phyloP scores from a whole-genome alignment of 2,329 filamentous ascomycete genomes.

The Pseudogymnoascus destructans region DNA sequence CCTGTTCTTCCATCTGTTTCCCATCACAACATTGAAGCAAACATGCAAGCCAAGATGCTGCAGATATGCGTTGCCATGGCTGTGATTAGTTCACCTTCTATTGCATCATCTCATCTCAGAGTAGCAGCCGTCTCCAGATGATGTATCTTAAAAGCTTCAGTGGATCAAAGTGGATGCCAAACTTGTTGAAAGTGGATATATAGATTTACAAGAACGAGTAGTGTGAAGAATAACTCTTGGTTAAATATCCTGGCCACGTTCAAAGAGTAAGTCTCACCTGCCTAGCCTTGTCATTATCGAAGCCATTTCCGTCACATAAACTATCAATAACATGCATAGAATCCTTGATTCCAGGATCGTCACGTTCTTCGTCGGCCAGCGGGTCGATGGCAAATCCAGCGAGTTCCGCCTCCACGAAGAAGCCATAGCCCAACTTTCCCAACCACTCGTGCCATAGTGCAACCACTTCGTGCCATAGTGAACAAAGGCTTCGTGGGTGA shows the following conservation, averaged over 20 bases:
- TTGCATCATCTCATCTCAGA: not conserved
- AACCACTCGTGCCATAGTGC: too few relatives aligned
- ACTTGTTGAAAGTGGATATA: not conserved
- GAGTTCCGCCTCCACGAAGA: slow-evolving; percentile 16
- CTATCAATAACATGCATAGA: slow-evolving; percentile 9
- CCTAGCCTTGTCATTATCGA: not conserved
- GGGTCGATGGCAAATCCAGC: slow-evolving; percentile 12
- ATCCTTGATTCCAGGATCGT: slow-evolving; percentile 16
- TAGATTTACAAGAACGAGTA: not conserved
- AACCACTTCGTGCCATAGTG: slow-evolving; percentile 12
- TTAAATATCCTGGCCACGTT: slow-evolving; percentile 14
- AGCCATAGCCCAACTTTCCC: slow-evolving; percentile 17
- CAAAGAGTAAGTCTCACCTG: slow-evolving; percentile 11
- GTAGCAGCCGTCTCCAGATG: not conserved
- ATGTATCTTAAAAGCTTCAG: not conserved
- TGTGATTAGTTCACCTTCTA: not conserved
- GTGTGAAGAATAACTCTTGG: not conserved
- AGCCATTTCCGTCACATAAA: not conserved
- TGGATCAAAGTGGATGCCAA: not conserved
- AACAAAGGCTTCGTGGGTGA: slow-evolving; percentile 10
- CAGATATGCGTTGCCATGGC: not conserved
- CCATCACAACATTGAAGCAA: not conserved
- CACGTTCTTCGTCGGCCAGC: slow-evolving; percentile 17
- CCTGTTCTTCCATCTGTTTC: not conserved
- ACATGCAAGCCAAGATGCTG: not conserved